Evolutionary conservation across 352 stramenopile genomes (phyloP).

Genomic region (Phytophthora palmivora): DNA sequence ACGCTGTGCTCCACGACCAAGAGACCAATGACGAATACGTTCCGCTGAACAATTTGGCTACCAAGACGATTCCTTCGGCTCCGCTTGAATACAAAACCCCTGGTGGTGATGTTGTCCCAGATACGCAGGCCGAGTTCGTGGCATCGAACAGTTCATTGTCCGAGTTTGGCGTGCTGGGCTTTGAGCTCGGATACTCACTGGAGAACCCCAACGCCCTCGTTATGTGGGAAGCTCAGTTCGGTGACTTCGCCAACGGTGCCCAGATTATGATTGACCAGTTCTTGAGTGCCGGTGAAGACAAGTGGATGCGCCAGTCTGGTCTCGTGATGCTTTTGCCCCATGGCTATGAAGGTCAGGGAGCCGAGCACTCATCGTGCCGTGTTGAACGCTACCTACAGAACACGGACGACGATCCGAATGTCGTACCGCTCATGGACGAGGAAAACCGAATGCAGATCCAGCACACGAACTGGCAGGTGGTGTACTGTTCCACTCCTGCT

Average conservation of each 20-base stretch:
- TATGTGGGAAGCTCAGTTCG: slow-evolving; percentile 97
- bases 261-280: slow-evolving; percentile 99
- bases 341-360: slow-evolving; percentile 96
- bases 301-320: slow-evolving; percentile 96
- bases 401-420: slow-evolving; percentile 95
- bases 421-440: slow-evolving; percentile 92
- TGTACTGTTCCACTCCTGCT: slow-evolving; percentile 95
- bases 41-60: slow-evolving; percentile 93
- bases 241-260: slow-evolving; percentile 96
- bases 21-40: slow-evolving; percentile 94
- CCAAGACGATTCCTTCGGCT: slow-evolving; percentile 57
- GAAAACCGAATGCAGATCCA: slow-evolving; percentile 98
- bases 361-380: slow-evolving; percentile 95
- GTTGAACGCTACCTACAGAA: slow-evolving; percentile 96
- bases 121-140: slow-evolving; percentile 93
- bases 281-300: slow-evolving; percentile 95
- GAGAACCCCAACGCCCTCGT: slow-evolving; percentile 97
- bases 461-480: slow-evolving; percentile 97
- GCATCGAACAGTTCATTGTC: slow-evolving; percentile 95
- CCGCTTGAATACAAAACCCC: slow-evolving; percentile 60
- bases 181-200: slow-evolving; percentile 95
- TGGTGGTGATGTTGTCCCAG: slow-evolving; percentile 30
- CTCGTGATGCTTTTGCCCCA: slow-evolving; percentile 96
- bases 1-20: slow-evolving; percentile 96
- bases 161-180: slow-evolving; percentile 96